Evolutionary conservation across 352 stramenopile genomes (phyloP), one percentile per base, ranked within the genome.

Genomic region (Globisporangium recalcitrans): DNA sequence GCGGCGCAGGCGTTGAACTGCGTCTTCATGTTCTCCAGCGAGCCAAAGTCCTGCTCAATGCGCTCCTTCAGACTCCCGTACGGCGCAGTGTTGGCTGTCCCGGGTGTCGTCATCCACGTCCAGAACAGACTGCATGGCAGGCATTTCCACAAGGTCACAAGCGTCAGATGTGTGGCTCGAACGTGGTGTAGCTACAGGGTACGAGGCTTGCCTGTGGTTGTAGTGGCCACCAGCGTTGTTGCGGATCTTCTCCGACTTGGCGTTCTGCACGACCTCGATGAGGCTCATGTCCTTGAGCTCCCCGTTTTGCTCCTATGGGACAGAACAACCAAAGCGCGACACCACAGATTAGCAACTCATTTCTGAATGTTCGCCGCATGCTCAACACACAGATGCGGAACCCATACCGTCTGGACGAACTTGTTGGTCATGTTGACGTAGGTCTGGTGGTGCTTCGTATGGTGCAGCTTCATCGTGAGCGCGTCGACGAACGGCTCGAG

Each of bases 11-110:
- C 69, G 49, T 78, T 73, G 58, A 96, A 91, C 58, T 90, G 64
- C 7, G 68, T 51, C 44, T 75, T 71, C 58, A 96, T 90, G 11
- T 87, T 67, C 13, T 88, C 75, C 42, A 87, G 68, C 22, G 74
- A 87, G 38, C 84, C 84, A 65, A 96, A 95, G 62, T 87, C 71
- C 29, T 74, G 52, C 9, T 85, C 62, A 40, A 95, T 86, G 27
- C 62, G 62, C 26, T 72, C 53, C 58, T 75, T 66, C 16, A 95
- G 53, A 11, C 62, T 58, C 21, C 74, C 74, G 36, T 75, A 72
- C 7, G 77, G 77, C 55, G 65, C 65, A 8, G 69, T 66, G 51
- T 63, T 76, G 24, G 71, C 70, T 40, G 70, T 75, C n/a, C 75
- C 75, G 4, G 63, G 67, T 27, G 71, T 67, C 48, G 78, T 70